Evolutionary conservation across 306 rosid genomes (phyloP).

Genomic region (Ziziphus jujuba): DNA sequence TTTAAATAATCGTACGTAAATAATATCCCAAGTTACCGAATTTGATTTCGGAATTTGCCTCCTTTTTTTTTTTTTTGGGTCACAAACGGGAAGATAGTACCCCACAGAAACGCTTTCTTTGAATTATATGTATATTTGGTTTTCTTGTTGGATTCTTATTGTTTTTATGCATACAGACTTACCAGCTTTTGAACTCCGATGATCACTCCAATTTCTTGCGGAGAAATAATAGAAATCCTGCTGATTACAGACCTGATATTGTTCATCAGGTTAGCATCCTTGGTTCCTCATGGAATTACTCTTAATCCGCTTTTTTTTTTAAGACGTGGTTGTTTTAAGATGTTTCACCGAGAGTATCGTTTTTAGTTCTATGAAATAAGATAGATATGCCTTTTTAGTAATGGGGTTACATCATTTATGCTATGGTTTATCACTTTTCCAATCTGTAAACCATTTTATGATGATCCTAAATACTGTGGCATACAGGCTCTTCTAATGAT

Average conservation of each 20-base stretch:
- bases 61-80: too few species aligned
- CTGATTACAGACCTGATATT: slow-evolving; percentile 80
- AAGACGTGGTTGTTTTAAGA: too few species aligned
- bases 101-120: too few species aligned
- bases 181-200: slow-evolving; percentile 80
- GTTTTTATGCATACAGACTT: slow-evolving; percentile 42
- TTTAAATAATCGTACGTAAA: too few species aligned
- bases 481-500: slow-evolving; percentile 75
- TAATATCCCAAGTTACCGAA: too few species aligned
- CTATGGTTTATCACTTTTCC: neutral
- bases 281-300: too few species aligned
- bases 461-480: neutral
- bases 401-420: neutral
- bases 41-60: neutral
- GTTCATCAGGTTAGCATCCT: slow-evolving; percentile 63
- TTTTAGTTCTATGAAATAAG: too few species aligned
- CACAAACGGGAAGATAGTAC: too few species aligned
- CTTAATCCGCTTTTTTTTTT: too few species aligned
- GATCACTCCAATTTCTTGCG: slow-evolving; percentile 69
- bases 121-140: neutral
- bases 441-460: neutral
- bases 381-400: neutral
- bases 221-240: slow-evolving; percentile 66
- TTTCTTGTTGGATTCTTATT: neutral
- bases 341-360: too few species aligned